A percentile compares a stretch with the other conserved stretches of the same genome.
phyloP scores from a whole-genome alignment of 257 asterid genomes.

The Solanum peruvianum region DNA sequence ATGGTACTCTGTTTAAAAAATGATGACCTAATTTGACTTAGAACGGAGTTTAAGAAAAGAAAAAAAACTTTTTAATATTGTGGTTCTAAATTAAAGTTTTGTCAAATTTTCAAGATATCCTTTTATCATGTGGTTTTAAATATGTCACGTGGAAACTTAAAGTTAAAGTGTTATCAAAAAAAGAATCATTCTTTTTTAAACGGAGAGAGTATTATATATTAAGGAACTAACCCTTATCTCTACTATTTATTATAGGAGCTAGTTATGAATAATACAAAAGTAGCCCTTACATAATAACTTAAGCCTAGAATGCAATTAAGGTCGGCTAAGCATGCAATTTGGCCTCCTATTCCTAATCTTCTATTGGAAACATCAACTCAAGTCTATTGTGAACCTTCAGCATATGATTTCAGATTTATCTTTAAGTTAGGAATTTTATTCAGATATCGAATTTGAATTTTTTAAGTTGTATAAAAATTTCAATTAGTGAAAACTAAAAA shows the following conservation, averaged over 20 bases:
- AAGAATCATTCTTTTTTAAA: no score
- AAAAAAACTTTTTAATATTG: no score
- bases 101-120: fast-evolving
- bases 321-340: background rate
- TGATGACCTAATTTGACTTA: no score
- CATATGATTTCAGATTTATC: no score
- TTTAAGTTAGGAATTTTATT: background rate
- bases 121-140: no score
- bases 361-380: background rate
- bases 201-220: background rate
- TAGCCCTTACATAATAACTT: background rate
- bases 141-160: no score
- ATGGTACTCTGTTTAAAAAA: no score
- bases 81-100: no score
- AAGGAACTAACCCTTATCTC: background rate
- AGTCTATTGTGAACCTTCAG: background rate
- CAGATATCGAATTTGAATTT: background rate
- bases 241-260: background rate
- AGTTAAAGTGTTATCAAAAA: no score
- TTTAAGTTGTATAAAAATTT: background rate
- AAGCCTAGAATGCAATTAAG: background rate
- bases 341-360: background rate
- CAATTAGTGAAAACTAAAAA: background rate
- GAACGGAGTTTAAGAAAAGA: no score
- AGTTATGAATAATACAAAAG: background rate